Conservation (phyloP, 345 rosid genomes). For the Eucalyptus microcorys region DNA sequence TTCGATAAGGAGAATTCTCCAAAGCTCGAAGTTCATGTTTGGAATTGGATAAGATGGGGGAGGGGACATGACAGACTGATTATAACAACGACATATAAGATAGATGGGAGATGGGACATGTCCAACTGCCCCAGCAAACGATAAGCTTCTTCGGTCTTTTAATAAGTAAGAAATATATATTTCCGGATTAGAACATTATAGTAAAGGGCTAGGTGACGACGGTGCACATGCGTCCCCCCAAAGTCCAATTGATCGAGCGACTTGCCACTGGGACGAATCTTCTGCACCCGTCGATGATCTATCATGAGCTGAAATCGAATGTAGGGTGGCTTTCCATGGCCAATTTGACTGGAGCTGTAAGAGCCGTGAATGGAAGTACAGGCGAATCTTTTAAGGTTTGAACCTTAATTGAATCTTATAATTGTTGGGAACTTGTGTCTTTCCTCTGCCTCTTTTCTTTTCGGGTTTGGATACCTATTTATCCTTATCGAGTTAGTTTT, state of each 20-base stretch:
- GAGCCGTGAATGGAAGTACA: not conserved
- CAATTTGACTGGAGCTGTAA: not conserved
- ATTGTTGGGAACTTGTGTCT: not conserved
- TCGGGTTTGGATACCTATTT: not conserved
- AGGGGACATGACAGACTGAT: not conserved
- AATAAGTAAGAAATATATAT: not conserved
- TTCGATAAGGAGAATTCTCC: not conserved
- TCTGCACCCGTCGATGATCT: not conserved
- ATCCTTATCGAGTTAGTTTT: not conserved
- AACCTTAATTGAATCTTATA: not conserved
- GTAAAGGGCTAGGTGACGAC: not conserved
- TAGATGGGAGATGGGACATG: not conserved
- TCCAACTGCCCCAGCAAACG: not conserved
- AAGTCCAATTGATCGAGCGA: not conserved
- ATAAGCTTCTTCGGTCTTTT: not conserved
- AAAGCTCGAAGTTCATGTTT: not conserved
- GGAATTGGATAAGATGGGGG: not conserved
- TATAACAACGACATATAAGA: not conserved
- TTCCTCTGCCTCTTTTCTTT: not conserved
- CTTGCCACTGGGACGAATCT: not conserved
- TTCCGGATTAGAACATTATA: not conserved
- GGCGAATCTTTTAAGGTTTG: not conserved
- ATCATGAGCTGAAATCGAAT: not conserved
- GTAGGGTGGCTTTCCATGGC: not conserved
- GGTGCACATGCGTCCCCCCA: not conserved